These are phyloP conservation scores for Myochromella boudieri DNA, from an alignment of 768 basidiomycete genomes.

Conservation along the genomic window DNA sequence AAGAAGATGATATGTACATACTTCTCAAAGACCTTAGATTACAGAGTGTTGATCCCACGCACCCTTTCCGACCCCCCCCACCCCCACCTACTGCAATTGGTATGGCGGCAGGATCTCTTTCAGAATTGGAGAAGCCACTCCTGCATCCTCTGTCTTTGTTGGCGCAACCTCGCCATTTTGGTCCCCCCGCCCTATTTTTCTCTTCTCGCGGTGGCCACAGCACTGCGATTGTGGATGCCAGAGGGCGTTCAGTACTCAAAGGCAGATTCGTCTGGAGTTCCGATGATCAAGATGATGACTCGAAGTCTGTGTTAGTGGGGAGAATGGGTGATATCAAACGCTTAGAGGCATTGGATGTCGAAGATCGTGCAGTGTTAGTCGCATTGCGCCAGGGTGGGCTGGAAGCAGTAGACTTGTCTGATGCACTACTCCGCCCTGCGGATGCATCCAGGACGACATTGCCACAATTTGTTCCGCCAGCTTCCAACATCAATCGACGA, in stretches of 20 bases:
- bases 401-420: slow-evolving; percentile 77
- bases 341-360: slow-evolving; percentile 78
- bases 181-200: slow-evolving; percentile 84
- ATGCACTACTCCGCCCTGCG: slow-evolving; percentile 77
- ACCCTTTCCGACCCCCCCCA: slow-evolving; percentile 65
- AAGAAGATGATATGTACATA: slow-evolving; percentile 68
- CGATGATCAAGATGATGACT: slow-evolving; percentile 54
- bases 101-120: slow-evolving; percentile 13
- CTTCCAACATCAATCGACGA: slow-evolving; percentile 64
- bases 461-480: slow-evolving; percentile 68
- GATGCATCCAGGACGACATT: slow-evolving; percentile 73
- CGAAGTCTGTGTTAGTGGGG: slow-evolving; percentile 30
- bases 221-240: slow-evolving; percentile 83
- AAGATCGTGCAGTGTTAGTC: slow-evolving; percentile 73
- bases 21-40: slow-evolving; percentile 73
- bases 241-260: slow-evolving; percentile 81
- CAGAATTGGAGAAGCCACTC: slow-evolving; percentile 51
- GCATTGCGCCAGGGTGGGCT: slow-evolving; percentile 87
- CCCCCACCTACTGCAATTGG: slow-evolving; percentile 29
- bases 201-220: slow-evolving; percentile 90
- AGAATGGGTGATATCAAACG: slow-evolving; percentile 83
- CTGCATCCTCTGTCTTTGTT: slow-evolving; percentile 75
- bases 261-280: slow-evolving; percentile 78
- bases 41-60: slow-evolving; percentile 79
- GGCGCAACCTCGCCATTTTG: slow-evolving; percentile 77